Evolutionary conservation across 306 rosid genomes (phyloP), one percentile per base, ranked within the genome.

Genomic region (Sechiopsis laciniata): DNA sequence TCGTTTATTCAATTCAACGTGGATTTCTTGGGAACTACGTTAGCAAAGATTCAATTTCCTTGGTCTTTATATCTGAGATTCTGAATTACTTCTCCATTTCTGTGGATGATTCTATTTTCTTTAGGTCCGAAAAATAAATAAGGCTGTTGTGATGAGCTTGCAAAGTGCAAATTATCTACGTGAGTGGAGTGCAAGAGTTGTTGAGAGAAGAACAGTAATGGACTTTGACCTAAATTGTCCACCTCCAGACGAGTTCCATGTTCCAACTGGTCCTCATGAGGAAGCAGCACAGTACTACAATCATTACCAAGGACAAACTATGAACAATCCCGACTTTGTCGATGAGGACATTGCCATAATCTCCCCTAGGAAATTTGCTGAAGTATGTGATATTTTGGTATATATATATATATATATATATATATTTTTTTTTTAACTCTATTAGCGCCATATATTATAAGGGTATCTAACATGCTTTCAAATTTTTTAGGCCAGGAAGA

Each of bases 401-500:
- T n/a, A n/a, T n/a, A n/a, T n/a, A n/a, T n/a, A n/a, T n/a, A n/a
- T n/a, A n/a, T n/a, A n/a, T n/a, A n/a, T n/a, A n/a, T n/a, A n/a
- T n/a, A n/a, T n/a, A n/a, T n/a, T n/a, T n/a, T n/a, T n/a, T n/a
- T n/a, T n/a, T n/a, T n/a, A n/a, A n/a, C n/a, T n/a, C 22, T 12
- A 17, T 32, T 5, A 20, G 37, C 10, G 65, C 35, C 32, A 72
- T 13, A n/a, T n/a, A 37, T 37, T 37, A 37, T 42, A 1, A 20
- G 20, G 14, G 21, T 32, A 72, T 32, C 32, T 55, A 55, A 32
- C 8, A 35, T 19, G 52, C 13, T 72, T 3, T 19, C 19, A 11
- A 55, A 5, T 32, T 72, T 55, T 53, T n/a, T 72, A 72, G 75
- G 75, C 75, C 65, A 55, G 64, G 65, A 72, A 72, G 35, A 72